A percentile compares a stretch with the other conserved stretches of the same genome.
These are phyloP conservation scores for Ramaria rubella DNA, from an alignment of 768 basidiomycete genomes.

Conservation along the genomic window DNA sequence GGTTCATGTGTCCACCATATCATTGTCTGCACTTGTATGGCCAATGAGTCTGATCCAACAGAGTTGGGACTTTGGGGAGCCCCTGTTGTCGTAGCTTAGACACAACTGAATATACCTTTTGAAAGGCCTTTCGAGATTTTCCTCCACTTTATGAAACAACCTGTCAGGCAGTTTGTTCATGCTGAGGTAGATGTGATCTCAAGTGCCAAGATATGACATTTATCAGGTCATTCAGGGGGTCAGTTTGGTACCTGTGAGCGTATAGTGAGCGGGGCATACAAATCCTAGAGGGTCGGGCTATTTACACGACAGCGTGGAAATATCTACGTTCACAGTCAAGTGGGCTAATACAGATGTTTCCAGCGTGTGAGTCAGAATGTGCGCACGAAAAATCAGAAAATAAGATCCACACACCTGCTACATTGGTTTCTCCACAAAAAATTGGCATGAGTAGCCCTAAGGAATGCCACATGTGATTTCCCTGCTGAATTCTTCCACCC, in stretches of 20 bases:
- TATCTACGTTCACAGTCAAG: too few species aligned
- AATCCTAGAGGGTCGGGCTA: too few species aligned
- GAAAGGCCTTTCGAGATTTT: background rate
- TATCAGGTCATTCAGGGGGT: slow-evolving; percentile 44
- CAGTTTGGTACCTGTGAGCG: slow-evolving; percentile 63
- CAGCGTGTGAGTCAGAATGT: too few species aligned
- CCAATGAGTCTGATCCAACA: background rate
- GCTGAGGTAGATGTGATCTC: background rate
- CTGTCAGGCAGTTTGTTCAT: background rate
- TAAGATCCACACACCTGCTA: too few species aligned
- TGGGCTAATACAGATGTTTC: too few species aligned
- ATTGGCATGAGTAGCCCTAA: too few species aligned
- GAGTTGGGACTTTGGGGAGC: background rate
- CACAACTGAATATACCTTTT: background rate
- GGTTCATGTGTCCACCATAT: background rate
- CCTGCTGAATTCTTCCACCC: too few species aligned
- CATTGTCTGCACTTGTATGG: background rate
- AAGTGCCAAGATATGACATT: background rate
- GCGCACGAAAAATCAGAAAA: too few species aligned
- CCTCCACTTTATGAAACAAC: background rate
- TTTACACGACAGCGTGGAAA: too few species aligned
- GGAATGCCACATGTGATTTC: too few species aligned
- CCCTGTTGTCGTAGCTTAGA: background rate
- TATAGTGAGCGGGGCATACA: too few species aligned
- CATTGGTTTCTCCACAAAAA: too few species aligned